A percentile compares a stretch with the other conserved stretches of the same genome.
phyloP scores from a whole-genome alignment of 805 yeast genomes.

The Spencermartinsiella europaea region DNA sequence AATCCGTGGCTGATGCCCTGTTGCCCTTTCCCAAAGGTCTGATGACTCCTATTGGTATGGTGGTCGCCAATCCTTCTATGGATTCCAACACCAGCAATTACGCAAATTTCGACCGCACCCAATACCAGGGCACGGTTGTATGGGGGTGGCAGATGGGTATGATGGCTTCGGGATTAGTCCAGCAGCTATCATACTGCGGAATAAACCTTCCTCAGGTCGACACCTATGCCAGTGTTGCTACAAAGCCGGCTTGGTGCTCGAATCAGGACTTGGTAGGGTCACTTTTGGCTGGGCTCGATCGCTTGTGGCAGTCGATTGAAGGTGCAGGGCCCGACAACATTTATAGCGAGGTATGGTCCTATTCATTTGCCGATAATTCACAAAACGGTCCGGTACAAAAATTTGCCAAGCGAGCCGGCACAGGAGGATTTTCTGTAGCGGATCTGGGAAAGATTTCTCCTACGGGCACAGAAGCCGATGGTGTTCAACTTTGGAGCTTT shows the following conservation, averaged over 20 bases:
- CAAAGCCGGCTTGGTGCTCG: slow-evolving; percentile 6
- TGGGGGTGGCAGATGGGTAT: slow-evolving; percentile 14
- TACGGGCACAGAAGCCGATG: slow-evolving; percentile 10
- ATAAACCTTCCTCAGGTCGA: slow-evolving; percentile 6
- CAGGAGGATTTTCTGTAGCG: slow-evolving; percentile 4
- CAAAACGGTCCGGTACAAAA: background rate
- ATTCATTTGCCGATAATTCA: background rate
- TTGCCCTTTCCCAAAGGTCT: slow-evolving; percentile 11
- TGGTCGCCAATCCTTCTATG: slow-evolving; percentile 11
- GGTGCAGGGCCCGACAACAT: slow-evolving; percentile 9
- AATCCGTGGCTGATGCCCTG: slow-evolving; percentile 9
- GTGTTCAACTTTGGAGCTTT: slow-evolving; percentile 10
- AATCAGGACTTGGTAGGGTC: slow-evolving; percentile 6
- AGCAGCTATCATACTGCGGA: slow-evolving; percentile 8
- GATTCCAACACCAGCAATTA: slow-evolving; percentile 9
- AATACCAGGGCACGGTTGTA: slow-evolving; percentile 9
- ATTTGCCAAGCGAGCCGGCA: background rate
- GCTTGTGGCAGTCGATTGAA: slow-evolving; percentile 11
- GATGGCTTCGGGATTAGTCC: slow-evolving; percentile 6
- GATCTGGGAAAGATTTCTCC: slow-evolving; percentile 10
- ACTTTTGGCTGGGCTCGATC: slow-evolving; percentile 7
- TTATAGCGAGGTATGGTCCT: slow-evolving; percentile 12
- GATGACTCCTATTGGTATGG: slow-evolving; percentile 11
- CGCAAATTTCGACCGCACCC: slow-evolving; percentile 8
- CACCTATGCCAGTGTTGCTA: background rate